phyloP scores from a whole-genome alignment of 805 yeast genomes.

The Hanseniaspora vineae region DNA sequence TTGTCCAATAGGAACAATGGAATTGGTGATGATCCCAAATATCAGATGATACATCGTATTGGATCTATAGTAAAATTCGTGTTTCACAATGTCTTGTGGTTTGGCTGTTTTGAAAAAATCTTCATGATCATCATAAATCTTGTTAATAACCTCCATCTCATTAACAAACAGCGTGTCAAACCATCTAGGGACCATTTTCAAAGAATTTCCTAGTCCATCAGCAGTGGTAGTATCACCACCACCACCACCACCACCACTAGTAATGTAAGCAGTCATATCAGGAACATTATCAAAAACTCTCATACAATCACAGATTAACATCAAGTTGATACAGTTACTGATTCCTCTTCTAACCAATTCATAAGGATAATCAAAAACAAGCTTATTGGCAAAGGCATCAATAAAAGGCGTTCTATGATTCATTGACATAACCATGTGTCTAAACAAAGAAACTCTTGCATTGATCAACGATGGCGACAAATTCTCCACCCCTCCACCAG shows the following conservation, averaged over 20 bases:
- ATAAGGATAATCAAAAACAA: constrained; percentile 49
- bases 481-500: neutral
- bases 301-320: constrained; percentile 8
- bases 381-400: constrained; percentile 28
- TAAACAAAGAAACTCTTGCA: constrained; percentile 29
- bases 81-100: constrained; percentile 44
- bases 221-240: too few relatives aligned
- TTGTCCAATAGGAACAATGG: constrained; percentile 40
- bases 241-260: too few relatives aligned
- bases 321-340: constrained; percentile 24
- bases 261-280: neutral
- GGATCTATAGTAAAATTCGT: constrained; percentile 49
- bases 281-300: constrained; percentile 2
- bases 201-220: constrained; percentile 25
- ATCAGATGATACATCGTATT: constrained; percentile 56
- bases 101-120: constrained; percentile 16
- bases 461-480: constrained; percentile 2
- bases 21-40: constrained; percentile 37
- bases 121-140: constrained; percentile 22
- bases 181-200: constrained; percentile 19
- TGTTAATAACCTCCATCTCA: constrained; percentile 33
- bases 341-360: constrained; percentile 58
- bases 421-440: constrained; percentile 34
- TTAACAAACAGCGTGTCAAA: constrained; percentile 27
- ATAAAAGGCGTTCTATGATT: constrained; percentile 44